These are phyloP conservation scores for Yamadazyma triangularis DNA, from an alignment of 1,139 yeast genomes.

Conservation along the genomic window DNA sequence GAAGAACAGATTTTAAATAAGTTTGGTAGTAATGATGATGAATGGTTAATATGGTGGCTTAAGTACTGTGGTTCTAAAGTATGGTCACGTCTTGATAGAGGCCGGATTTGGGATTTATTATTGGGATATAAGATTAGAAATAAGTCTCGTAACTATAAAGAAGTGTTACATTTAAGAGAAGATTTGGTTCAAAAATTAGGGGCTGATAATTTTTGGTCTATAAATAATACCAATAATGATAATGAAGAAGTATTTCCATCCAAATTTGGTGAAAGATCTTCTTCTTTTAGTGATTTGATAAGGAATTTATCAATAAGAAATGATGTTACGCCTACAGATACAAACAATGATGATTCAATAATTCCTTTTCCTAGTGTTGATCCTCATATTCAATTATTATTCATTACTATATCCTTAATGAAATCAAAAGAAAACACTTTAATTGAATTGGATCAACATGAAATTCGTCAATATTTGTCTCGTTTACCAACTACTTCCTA, in stretches of 20 bases:
- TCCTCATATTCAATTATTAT: conserved; percentile 74
- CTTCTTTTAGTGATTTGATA: background rate
- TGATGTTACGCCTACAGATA: conserved; percentile 4
- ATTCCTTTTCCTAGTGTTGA: conserved; percentile 68
- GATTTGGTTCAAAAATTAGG: conserved; percentile 31
- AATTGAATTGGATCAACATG: conserved; percentile 85
- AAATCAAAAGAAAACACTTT: conserved; percentile 76
- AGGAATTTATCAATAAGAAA: background rate
- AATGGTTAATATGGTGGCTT: conserved; percentile 94
- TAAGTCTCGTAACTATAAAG: conserved; percentile 27
- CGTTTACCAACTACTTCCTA: conserved; percentile 46
- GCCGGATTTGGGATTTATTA: conserved; percentile 83
- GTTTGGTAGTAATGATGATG: conserved; percentile 66
- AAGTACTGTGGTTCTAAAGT: conserved; percentile 90
- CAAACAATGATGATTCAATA: conserved; percentile 4
- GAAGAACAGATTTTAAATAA: conserved; percentile 75
- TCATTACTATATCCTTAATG: conserved; percentile 72
- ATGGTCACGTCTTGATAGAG: conserved; percentile 77
- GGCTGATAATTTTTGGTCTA: conserved; percentile 41
- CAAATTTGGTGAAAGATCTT: conserved; percentile 6
- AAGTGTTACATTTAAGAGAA: conserved; percentile 23
- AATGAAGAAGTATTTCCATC: no score
- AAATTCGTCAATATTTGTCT: conserved; percentile 73
- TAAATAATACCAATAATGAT: conserved; percentile 5
- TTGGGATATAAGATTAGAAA: conserved; percentile 69